A percentile compares a stretch with the other conserved stretches of the same genome.
These are phyloP conservation scores for Butyriboletus loyo DNA, from an alignment of 768 basidiomycete species.

Conservation along the genomic window DNA sequence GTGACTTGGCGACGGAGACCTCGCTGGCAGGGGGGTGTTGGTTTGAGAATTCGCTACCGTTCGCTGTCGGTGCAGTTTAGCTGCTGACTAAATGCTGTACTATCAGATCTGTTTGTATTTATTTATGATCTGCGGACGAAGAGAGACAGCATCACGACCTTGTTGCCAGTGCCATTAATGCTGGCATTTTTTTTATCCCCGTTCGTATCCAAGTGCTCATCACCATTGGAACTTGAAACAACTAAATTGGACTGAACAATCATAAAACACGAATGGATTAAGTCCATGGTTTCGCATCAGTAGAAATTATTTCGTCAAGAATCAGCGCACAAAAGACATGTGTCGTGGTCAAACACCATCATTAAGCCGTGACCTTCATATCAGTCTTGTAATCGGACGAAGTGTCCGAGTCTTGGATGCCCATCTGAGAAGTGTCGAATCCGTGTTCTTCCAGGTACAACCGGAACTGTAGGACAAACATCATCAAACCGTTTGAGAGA, in stretches of 20 bases:
- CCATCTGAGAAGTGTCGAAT: conserved; percentile 76
- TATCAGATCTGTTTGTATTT: no score
- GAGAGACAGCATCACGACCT: no score
- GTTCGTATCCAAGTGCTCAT: not conserved
- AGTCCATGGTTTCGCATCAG: not conserved
- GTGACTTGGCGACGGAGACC: no score
- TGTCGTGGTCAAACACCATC: conserved; percentile 1
- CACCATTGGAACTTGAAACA: not conserved
- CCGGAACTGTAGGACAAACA: conserved; percentile 56
- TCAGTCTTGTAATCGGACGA: conserved; percentile 18
- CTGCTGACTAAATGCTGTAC: no score
- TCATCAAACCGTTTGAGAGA: not conserved
- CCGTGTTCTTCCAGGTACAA: conserved; percentile 76
- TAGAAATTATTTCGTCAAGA: not conserved
- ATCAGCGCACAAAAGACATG: not conserved
- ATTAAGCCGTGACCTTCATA: conserved; percentile 9
- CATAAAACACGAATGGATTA: not conserved
- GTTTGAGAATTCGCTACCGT: no score
- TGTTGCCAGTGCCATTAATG: no score
- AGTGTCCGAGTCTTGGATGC: conserved; percentile 37
- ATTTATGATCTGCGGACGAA: no score
- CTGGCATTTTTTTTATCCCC: not conserved
- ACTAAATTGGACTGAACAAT: not conserved
- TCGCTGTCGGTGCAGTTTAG: no score
- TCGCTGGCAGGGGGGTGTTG: no score